Base-by-base conservation (phyloP, 495 filamentous ascomycete species). In the Stereocaulon alpinum region DNA sequence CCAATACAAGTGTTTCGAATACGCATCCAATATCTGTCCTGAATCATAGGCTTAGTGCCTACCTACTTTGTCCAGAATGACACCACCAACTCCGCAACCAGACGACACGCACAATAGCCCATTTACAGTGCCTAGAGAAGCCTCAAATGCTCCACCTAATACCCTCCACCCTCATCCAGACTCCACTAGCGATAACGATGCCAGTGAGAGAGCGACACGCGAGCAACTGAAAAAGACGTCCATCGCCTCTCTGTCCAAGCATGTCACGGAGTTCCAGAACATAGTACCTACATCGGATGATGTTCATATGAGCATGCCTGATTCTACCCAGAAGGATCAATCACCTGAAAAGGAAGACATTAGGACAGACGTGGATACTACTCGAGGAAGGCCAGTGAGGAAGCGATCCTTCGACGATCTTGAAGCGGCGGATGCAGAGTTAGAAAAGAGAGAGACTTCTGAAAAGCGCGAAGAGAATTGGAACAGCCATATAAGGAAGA, bases 161-260 rank as follows among this genome's bases (percentile, higher is more conserved):
- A 27, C 32, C 54, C 30, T 49, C 27, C 34, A 32, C 9, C 52
- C 57, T 18, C 40, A 43, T 44, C 41, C 40, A 51, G 66, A 58
- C 18, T 59, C 66, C 40, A 40, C 37, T 15, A 68, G 74, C 53
- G 78, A 81, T 63, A 77, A 76, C 55, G 76, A 79, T 32, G 66
- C 71, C 43, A 73, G 79, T 62, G 80, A 83, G 64, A 75, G 77
- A 58, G 80, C 79, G 11, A 80, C 83, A 45, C 74, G 83, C 53
- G 77, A 82, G 62, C 79, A 85, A 64, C 67, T 86, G 47, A 80
- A 82, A 68, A 76, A 84, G 64, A 82, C 83, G 6, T 76, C 77
- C 6, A 80, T 86, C 60, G 77, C 73, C 11, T 71, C 73, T 24
- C 67, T 70, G 17, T 61, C 71, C 4, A 60, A 62, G 34, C 52